Base-by-base conservation (phyloP, 495 filamentous ascomycete genomes). In the Astrocystis sublimbata region DNA sequence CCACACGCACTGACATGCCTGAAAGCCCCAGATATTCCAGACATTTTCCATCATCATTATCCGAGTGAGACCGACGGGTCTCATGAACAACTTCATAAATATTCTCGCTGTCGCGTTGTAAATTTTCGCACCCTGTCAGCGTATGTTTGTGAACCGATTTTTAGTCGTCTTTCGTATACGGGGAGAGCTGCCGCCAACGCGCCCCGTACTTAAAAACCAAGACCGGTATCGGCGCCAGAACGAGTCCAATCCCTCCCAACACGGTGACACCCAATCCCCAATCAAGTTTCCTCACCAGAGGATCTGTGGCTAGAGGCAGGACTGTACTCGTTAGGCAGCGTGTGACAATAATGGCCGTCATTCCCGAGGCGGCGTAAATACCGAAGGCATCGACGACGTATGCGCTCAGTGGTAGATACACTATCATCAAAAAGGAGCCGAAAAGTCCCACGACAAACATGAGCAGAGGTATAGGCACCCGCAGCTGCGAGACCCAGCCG, bases 331-430 rank as follows among this genome's bases (percentile, higher is more conserved):
- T 78, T 5, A 87, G 68, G 63, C 83, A 86, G 30, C 84, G 70
- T 21, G 73, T 71, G 24, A 87, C 79, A 36, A 86, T 80, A 26
- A 84, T 68, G 0, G 78, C 78, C 2, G 84, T 86, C 77, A 85
- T 76, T 2, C 83, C 84, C 15, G 78, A 82, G 0, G 84, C 83
- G 6, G 80, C 76, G 64, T 81, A 85, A 12, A 83, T 54, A 0
- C 81, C 79, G 61, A 83, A 87, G 0, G 83, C 82, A 61, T 87
- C 84, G 0, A 85, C 83, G 8, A 87, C 73, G 55, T 85, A 87
- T 0, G 81, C 74, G 64, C 75, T 75, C 24, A 86, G 52, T 0
- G 84, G 81, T 17, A 87, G 68, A 45, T 78, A 68, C 12, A 73
- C 75, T 9, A 84, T 49, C 59, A 83, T 76, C 12, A 80, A 52